These are phyloP conservation scores for Trichoderma guizhouense DNA, from an alignment of 2,329 filamentous ascomycete genomes.

Conservation along the genomic window DNA sequence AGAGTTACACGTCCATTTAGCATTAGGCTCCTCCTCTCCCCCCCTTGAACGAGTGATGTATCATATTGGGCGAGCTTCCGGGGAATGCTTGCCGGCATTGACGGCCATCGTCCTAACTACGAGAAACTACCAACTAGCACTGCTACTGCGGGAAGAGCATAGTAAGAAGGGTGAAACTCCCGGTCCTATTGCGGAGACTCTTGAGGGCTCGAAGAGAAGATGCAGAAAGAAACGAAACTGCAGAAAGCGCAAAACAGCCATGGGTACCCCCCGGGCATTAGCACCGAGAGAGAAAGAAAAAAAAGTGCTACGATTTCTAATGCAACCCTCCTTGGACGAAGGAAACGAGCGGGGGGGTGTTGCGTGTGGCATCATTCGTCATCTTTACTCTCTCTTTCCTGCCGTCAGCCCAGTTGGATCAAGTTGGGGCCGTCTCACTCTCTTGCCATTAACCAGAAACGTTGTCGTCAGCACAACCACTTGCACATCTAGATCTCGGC, in stretches of 20 bases:
- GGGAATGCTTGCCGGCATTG: slow-evolving; percentile 16
- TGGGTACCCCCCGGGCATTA: background rate
- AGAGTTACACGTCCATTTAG: background rate
- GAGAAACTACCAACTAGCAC: background rate
- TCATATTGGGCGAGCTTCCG: slow-evolving; percentile 2
- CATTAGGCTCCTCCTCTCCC: background rate
- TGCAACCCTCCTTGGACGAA: background rate
- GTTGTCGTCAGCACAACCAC: background rate
- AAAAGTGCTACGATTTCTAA: background rate
- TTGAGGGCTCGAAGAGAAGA: background rate
- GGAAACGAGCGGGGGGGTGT: background rate
- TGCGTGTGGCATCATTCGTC: slow-evolving; percentile 6
- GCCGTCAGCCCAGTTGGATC: background rate
- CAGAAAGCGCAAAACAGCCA: background rate
- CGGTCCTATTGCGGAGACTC: slow-evolving; percentile 13
- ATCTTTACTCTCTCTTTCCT: background rate
- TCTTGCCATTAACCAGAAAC: background rate
- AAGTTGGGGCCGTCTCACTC: background rate
- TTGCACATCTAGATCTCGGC: slow-evolving; percentile 13
- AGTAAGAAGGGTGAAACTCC: background rate
- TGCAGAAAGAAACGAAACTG: background rate
- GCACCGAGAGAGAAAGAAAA: background rate
- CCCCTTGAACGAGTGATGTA: background rate
- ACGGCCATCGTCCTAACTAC: background rate
- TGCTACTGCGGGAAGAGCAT: background rate